These are phyloP conservation scores for Corylus avellana DNA, from an alignment of 306 rosid species.

Conservation along the genomic window DNA sequence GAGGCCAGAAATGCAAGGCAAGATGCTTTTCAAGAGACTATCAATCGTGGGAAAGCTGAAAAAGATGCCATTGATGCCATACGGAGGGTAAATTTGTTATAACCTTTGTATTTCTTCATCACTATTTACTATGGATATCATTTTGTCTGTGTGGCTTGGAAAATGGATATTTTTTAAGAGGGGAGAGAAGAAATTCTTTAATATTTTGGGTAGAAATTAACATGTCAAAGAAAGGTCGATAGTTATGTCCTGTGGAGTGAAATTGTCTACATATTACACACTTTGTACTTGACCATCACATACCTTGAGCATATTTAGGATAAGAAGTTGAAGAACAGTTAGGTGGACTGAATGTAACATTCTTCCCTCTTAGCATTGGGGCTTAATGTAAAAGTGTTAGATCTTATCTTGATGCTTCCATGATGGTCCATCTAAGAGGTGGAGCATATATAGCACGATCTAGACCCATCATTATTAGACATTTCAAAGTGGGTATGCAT, in stretches of 20 bases:
- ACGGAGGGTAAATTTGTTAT: conserved; percentile 49
- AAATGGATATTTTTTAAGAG: background rate
- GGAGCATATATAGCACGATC: background rate
- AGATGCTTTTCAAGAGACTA: conserved; percentile 57
- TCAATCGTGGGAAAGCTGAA: conserved; percentile 70
- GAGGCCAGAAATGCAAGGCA: conserved; percentile 66
- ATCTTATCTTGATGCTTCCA: background rate
- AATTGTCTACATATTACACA: background rate
- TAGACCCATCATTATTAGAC: conserved; percentile 2
- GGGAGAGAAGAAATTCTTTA: background rate
- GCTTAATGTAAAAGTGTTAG: background rate
- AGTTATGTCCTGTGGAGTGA: background rate
- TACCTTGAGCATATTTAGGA: conserved; percentile 7
- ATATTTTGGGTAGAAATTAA: background rate
- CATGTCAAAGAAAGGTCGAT: background rate
- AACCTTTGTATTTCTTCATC: conserved; percentile 13
- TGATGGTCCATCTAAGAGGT: conserved; percentile 6
- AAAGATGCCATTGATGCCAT: conserved; percentile 62
- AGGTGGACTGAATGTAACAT: conserved; percentile 1
- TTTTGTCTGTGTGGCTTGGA: conserved; percentile 3
- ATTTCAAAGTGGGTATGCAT: background rate
- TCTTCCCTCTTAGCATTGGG: background rate
- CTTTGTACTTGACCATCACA: conserved; percentile 3
- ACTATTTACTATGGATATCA: conserved; percentile 10
- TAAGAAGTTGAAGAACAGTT: background rate